Evolutionary conservation across 2,329 filamentous ascomycete species (phyloP), one percentile per base, ranked within the genome.

Genomic region (Venturia effusa): DNA sequence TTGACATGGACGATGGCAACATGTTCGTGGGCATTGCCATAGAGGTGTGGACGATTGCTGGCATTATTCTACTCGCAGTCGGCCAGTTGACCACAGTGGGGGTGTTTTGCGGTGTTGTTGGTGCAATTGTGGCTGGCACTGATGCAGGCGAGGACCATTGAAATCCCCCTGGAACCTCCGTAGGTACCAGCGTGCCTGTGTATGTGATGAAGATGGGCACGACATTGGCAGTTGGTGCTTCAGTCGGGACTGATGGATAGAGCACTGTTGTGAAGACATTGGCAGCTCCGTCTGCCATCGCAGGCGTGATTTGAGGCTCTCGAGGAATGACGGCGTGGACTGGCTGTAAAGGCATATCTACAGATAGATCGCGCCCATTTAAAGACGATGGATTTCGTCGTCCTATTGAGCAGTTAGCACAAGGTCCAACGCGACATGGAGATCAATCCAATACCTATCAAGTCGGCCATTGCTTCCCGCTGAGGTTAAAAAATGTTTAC

Each of bases 231-330:
- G 61, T 63, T 27, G 61, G 61, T 41, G 61, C 61, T 48, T 13
- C 61, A 11, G 61, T 63, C 4, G 61, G 61, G 24, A 63, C 61
- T 24, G 19, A 34, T 3, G 61, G 61, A 24, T n/a, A 63, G 13
- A 63, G 61, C 8, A 63, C 61, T 24, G 61, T 55, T n/a, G 48
- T 57, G 39, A 63, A 63, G 1, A 63, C 61, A 41, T 63, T 19
- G 4, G 61, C 17, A 30, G 11, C 34, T 22, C 3, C 45, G 10
- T 55, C 32, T 32, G 39, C 30, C 11, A 62, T 17, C 19, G 24
- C 30, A 30, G 60, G 43, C 39, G 40, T 45, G n/a, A n/a, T 34
- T 15, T 62, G 60, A 34, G 39, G 60, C 39, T 34, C 39, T 45
- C 32, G n/a, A 17, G 60, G 40, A 3, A 24, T 41, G 24, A 48